A percentile compares a stretch with the other conserved stretches of the same genome.
Conservation (phyloP, 768 basidiomycete genomes). For the Leucocoprinus birnbaumii region DNA sequence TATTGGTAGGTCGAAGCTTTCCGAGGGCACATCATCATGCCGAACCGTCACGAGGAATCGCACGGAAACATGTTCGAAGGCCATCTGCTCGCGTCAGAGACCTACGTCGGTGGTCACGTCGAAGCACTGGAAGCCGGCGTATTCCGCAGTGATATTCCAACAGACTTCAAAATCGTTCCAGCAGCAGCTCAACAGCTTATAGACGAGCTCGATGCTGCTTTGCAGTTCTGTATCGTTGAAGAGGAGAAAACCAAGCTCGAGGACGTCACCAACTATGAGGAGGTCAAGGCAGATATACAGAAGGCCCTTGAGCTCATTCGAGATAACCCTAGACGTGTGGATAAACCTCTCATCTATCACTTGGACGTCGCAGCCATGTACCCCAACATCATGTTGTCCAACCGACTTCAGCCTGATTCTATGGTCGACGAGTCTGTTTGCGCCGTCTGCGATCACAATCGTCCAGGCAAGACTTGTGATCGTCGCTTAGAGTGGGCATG, state of each 20-base stretch:
- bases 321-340: conserved; percentile 83
- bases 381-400: conserved; percentile 99
- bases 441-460: conserved; percentile 97
- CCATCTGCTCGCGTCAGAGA: conserved; percentile 94
- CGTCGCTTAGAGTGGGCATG: conserved; percentile 95
- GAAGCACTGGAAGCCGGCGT: conserved; percentile 98
- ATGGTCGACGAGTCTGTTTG: conserved; percentile 96
- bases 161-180: conserved; percentile 94
- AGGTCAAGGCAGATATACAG: conserved; percentile 80
- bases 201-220: conserved; percentile 88
- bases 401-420: conserved; percentile 96
- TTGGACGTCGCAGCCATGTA: conserved; percentile 99
- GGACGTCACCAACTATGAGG: conserved; percentile 91
- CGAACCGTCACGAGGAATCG: conserved; percentile 92
- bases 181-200: conserved; percentile 88
- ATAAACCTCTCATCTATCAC: conserved; percentile 97
- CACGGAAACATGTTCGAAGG: conserved; percentile 94
- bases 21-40: conserved; percentile 91
- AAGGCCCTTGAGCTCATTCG: conserved; percentile 83
- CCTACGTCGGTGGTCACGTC: conserved; percentile 98
- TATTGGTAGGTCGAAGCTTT: conserved; percentile 89
- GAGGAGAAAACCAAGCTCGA: conserved; percentile 81
- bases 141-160: conserved; percentile 92
- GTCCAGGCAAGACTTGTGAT: conserved; percentile 94
- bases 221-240: conserved; percentile 83